Percentiles rank a stretch among this genome's conserved stretches.
Conservation (phyloP, 352 stramenopile genomes). For the Pythium rhizo-oryzae region DNA sequence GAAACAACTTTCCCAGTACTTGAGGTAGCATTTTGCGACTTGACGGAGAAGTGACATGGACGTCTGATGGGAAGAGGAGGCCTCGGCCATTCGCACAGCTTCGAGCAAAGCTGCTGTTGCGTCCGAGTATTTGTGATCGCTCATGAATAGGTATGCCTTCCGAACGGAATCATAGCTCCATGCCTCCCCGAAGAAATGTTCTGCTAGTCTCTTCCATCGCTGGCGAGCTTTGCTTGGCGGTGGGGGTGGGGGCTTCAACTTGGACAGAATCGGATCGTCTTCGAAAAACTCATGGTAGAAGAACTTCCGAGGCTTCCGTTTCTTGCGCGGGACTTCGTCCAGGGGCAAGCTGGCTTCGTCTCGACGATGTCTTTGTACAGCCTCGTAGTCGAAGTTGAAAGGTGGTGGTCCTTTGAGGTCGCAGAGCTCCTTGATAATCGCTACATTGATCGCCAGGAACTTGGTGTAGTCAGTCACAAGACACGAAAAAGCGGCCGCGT, state of each 20-base stretch:
- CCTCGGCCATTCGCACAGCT: slow-evolving; percentile 32
- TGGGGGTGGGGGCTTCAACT: slow-evolving; percentile 10
- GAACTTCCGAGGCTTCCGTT: slow-evolving; percentile 50
- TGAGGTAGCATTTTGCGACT: slow-evolving; percentile 45
- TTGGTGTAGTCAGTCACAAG: slow-evolving; percentile 33
- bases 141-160: slow-evolving; percentile 49
- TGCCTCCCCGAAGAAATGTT: slow-evolving; percentile 41
- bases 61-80: slow-evolving; percentile 17
- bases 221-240: slow-evolving; percentile 37
- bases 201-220: slow-evolving; percentile 47
- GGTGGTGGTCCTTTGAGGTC: slow-evolving; percentile 28
- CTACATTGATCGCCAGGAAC: slow-evolving; percentile 49
- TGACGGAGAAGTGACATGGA: slow-evolving; percentile 42
- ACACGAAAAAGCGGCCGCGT: slow-evolving; percentile 36
- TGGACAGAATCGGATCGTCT: slow-evolving; percentile 51
- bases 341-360: slow-evolving; percentile 37
- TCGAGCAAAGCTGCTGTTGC: slow-evolving; percentile 35
- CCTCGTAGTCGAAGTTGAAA: slow-evolving; percentile 61
- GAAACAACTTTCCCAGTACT: slow-evolving; percentile 37
- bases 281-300: slow-evolving; percentile 82
- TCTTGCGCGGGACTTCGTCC: slow-evolving; percentile 43
- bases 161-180: slow-evolving; percentile 45
- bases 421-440: slow-evolving; percentile 44
- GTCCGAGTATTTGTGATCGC: slow-evolving; percentile 39
- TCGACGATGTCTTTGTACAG: slow-evolving; percentile 34